Evolutionary conservation across 805 yeast genomes (phyloP), one percentile per base, ranked within the genome.

Genomic region (Candida dajiaensis): DNA sequence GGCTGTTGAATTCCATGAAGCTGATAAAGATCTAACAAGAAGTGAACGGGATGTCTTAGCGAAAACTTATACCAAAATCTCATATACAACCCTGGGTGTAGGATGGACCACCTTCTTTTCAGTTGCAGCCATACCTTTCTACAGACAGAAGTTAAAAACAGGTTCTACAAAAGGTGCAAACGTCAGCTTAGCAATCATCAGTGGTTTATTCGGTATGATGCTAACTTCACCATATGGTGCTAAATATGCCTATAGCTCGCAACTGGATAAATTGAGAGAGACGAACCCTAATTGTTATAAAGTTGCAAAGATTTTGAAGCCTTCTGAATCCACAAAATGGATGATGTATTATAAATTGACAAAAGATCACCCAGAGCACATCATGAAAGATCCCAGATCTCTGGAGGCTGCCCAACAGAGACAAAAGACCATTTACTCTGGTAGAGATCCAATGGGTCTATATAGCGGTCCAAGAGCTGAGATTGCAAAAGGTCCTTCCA

Each of bases 311-410:
- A 46, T 68, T 20, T 48, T 71, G 18, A 57, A 59, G 25, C 62
- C 63, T 11, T 64, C 62, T 0, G 62, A 65, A 38, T 59, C 72
- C 6, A 55, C 69, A 2, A 65, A 59, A 56, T 77, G 81, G 80
- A 66, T 74, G 37, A 55, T 71, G 21, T 83, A 83, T 59, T 83
- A 76, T 59, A 65, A 69, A 41, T 62, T 70, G 48, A 73, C 85
- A 0, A 66, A 71, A 35, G 68, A 69, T 16, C 76, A 82, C 53
- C 80, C 83, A 0, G 70, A 69, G 19, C 69, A 70, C 42, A 67
- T 76, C 35, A 63, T 83, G 52, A 75, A 74, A 45, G 83, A 83
- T 55, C 89, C 89, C 6, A 65, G 72, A 54, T 55, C 57, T 0
- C 54, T 64, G 51, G 60, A 70, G 29, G 61, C 66, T 12, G 66